These are phyloP conservation scores for Candida pseudofarinosa DNA, from an alignment of 805 yeast genomes.

Conservation along the genomic window DNA sequence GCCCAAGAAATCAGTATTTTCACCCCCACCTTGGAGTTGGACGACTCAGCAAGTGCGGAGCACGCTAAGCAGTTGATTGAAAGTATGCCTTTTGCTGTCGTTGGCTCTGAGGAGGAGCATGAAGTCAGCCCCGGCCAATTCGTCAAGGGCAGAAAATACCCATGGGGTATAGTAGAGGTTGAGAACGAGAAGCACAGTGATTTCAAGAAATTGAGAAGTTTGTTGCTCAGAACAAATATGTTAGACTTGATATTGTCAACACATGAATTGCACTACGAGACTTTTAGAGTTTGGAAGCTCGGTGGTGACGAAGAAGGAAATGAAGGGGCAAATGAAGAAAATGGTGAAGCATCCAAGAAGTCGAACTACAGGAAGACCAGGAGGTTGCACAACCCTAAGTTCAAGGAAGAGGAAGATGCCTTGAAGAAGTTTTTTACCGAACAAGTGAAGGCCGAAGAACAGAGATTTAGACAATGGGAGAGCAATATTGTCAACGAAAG, in stretches of 20 bases:
- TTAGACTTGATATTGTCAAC: slow-evolving; percentile 78
- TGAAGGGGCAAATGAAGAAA: slow-evolving; percentile 26
- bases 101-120: slow-evolving; percentile 71
- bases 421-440: slow-evolving; percentile 93
- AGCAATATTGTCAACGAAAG: slow-evolving; percentile 93
- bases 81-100: slow-evolving; percentile 82
- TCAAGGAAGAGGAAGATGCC: slow-evolving; percentile 93
- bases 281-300: slow-evolving; percentile 69
- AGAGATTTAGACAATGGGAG: slow-evolving; percentile 98
- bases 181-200: slow-evolving; percentile 86
- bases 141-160: slow-evolving; percentile 79
- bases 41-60: slow-evolving; percentile 72
- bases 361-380: slow-evolving; percentile 44
- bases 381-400: slow-evolving; percentile 75
- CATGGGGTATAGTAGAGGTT: slow-evolving; percentile 88
- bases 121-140: slow-evolving; percentile 59
- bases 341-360: slow-evolving; percentile 28
- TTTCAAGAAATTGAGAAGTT: slow-evolving; percentile 73
- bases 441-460: slow-evolving; percentile 93
- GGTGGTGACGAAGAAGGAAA: slow-evolving; percentile 36
- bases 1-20: slow-evolving; percentile 80
- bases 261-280: slow-evolving; percentile 76
- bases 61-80: slow-evolving; percentile 78
- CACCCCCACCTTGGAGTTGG: slow-evolving; percentile 77
- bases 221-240: slow-evolving; percentile 78